Base-by-base conservation (phyloP, 257 asterid species). In the Scutellaria baicalensis region DNA sequence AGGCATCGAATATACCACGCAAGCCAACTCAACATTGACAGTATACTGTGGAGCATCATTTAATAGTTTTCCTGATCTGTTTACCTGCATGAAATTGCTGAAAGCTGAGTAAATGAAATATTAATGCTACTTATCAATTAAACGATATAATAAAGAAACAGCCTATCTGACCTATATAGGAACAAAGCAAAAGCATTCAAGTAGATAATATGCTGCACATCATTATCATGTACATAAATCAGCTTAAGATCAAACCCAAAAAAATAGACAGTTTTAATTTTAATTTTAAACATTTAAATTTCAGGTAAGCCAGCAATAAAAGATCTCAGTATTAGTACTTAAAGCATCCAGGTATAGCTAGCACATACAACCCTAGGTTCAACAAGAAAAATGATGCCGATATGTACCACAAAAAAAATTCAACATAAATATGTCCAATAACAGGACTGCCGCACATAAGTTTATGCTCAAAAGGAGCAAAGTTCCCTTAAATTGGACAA, bases 21-120 rank as follows among this genome's bases (percentile, higher is more conserved):
- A 71, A 71, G 76, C 68, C 73, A 86, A 73, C 82, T 86, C 92
- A 69, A 85, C 67, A 61, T 74, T 83, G 78, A 86, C 72, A 56
- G 86, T 72, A 77, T 93, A 91, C 62, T 93, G 97, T 66, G 98
- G 98, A 78, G 86, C 84, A 69, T 87, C 96, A 73, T 84, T 88
- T 77, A 84, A 86, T 31, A 93, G 87, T 75, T 84, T 86, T 49
- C 95, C 98, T 20, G 95, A 88, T 77, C 96, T 86, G 80, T 91
- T 91, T 64, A 93, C 96, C 98, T 93, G 71, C 80, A 86, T 35
- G 64, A 77, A 79, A 83, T 62, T 35, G 80, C 70, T 62, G 74
- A 74, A 75, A 71, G 67, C 77, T 72, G 14, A 43, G 59, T 60
- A 75, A 76, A 69, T 69, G 77, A 63, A 47, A 45, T 20, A 66